phyloP scores from a whole-genome alignment of 371 early-diverging fungal genomes.

The Haplosporangium sp. region DNA sequence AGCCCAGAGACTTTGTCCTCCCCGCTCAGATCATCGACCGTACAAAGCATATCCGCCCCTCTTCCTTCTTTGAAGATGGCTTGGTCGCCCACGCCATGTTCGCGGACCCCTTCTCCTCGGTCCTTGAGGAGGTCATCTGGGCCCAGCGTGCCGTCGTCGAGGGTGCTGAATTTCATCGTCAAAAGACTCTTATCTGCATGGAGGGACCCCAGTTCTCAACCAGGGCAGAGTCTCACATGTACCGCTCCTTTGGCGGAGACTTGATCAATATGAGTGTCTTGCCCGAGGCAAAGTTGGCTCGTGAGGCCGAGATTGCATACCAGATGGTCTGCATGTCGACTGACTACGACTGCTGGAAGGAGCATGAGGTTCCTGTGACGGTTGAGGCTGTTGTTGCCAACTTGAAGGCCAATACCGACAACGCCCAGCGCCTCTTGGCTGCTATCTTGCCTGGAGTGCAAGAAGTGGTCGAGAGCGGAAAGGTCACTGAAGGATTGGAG shows the following conservation, averaged over 20 bases:
- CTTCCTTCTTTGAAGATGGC: conserved; percentile 94
- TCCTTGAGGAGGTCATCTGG: conserved; percentile 79
- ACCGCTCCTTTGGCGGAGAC: conserved; percentile 92
- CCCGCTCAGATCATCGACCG: conserved; percentile 96
- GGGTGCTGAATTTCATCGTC: conserved; percentile 70
- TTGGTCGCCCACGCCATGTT: conserved; percentile 91
- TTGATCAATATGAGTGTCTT: conserved; percentile 97
- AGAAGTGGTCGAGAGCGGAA: conserved; percentile 63
- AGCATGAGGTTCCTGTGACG: conserved; percentile 89
- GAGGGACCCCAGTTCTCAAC: conserved; percentile 98
- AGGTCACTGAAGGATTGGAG: conserved; percentile 64
- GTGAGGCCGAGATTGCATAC: conserved; percentile 98
- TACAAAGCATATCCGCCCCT: conserved; percentile 89
- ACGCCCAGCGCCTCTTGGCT: conserved; percentile 83
- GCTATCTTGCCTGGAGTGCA: conserved; percentile 85
- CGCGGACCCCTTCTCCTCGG: conserved; percentile 94
- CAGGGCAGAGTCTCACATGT: conserved; percentile 95
- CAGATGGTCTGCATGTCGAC: conserved; percentile 99
- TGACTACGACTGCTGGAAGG: conserved; percentile 98
- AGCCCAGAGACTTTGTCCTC: conserved; percentile 94
- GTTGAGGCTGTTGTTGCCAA: conserved; percentile 94
- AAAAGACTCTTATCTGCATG: conserved; percentile 95
- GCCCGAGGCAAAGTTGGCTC: conserved; percentile 96
- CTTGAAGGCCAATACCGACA: conserved; percentile 86
- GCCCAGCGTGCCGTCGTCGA: conserved; percentile 61